Base-by-base conservation (phyloP, 2,329 filamentous ascomycete genomes). In the Ceratocystis diversiconidia region DNA sequence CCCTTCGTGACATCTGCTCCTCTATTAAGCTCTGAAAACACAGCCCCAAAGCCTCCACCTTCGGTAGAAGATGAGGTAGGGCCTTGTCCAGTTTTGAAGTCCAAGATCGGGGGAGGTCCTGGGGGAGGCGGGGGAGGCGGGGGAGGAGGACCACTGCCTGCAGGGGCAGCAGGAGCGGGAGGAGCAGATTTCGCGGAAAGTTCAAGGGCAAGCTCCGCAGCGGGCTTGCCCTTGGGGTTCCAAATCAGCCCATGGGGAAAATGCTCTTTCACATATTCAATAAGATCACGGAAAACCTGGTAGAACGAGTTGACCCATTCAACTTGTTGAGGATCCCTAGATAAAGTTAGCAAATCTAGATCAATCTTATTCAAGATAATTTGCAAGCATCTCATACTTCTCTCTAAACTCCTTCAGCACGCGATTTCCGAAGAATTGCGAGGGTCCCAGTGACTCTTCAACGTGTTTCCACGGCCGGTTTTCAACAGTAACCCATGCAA, bases 301-400 rank as follows among this genome's bases (percentile, higher is more conserved):
- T 95, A 95, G 78, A 95, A 96, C n/a, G 90, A 81, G 72, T 92
- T 89, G 43, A 96, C 85, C 85, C 92, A 99, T 72, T 94, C 87
- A 65, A 92, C 82, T 71, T 96, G 89, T 71, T 85, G 84, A 65
- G 83, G 81, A 72, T 92, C 89, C 77, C 89, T 94, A 63, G 8
- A n/a, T 61, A 48, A 43, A 41, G 41, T 62, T 61, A 48, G 48
- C n/a, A 63, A 30, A 12, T 5, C 8, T 36, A 52, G 22, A 28
- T 28, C 32, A 61, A 36, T 17, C 12, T 44, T 28, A n/a, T 25
- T 36, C 36, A 15, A 41, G 36, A 41, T 12, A 41, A 12, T 41
- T 41, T 41, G 36, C 36, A 15, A n/a, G 30, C 41, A 10, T 2
- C 8, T 65, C 74, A 44, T 71, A 79, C 79, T 81, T 84, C 63